A percentile compares a stretch with the other conserved stretches of the same genome.
These are phyloP conservation scores for Eimeria brunetti DNA, from an alignment of 169 alveolate genomes.

Conservation along the genomic window DNA sequence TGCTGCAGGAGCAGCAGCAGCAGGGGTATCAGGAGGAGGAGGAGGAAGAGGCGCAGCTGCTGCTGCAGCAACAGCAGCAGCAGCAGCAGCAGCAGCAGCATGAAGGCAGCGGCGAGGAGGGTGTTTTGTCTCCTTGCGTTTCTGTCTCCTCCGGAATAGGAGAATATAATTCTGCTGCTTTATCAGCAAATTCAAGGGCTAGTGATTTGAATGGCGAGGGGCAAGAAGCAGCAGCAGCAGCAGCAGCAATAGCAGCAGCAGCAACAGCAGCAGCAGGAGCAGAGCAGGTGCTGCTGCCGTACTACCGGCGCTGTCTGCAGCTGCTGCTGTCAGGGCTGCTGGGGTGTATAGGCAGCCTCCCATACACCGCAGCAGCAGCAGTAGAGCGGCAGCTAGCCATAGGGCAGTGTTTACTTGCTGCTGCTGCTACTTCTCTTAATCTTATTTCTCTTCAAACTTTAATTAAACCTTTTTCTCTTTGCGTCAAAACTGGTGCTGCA, in stretches of 20 bases:
- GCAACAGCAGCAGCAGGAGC: background rate
- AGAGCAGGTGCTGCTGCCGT: constrained; percentile 41
- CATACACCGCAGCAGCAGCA: background rate
- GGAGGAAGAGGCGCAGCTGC: background rate
- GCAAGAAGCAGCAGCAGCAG: background rate
- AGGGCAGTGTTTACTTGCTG: background rate
- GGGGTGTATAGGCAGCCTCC: constrained; percentile 1
- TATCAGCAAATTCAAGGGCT: background rate
- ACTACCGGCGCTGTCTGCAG: constrained; percentile 58
- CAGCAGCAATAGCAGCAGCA: constrained; percentile 1
- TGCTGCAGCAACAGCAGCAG: no score
- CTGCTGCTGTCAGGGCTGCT: constrained; percentile 26
- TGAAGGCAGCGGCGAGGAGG: background rate
- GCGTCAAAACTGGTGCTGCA: constrained; percentile 14
- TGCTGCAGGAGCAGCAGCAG: background rate
- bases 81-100: constrained; percentile 30
- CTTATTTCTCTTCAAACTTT: constrained; percentile 4
- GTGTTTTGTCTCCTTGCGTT: background rate
- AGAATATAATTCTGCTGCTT: background rate
- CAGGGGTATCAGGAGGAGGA: background rate
- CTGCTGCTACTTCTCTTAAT: constrained; percentile 3
- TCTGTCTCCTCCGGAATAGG: background rate
- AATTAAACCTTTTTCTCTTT: background rate
- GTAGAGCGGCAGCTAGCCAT: constrained; percentile 3
- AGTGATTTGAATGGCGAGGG: background rate